Conservation (phyloP, 176 grass and related monocot species). For the Luzula sylvatica region DNA sequence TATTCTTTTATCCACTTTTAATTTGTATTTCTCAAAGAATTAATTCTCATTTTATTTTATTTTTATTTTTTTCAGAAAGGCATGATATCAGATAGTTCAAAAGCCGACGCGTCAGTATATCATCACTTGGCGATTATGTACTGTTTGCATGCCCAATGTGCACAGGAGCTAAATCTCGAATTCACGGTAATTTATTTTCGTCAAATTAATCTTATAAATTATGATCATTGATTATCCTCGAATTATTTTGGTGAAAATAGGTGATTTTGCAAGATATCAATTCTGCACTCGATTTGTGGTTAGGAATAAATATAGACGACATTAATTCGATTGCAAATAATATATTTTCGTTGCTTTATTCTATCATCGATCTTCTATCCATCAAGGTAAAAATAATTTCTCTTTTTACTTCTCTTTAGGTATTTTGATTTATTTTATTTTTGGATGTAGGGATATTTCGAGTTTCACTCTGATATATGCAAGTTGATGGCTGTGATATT, state of each 20-base stretch:
- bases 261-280: conserved; percentile 38
- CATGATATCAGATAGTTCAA: conserved; percentile 29
- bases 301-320: conserved; percentile 19
- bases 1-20: neutral
- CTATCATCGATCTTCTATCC: conserved; percentile 61
- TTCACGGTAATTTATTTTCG: conserved; percentile 28
- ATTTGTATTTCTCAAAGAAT: neutral
- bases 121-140: conserved; percentile 59
- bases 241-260: conserved; percentile 46
- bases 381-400: conserved; percentile 51
- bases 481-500: conserved; percentile 52
- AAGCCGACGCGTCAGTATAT: conserved; percentile 6
- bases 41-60: neutral
- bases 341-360: conserved; percentile 58
- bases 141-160: conserved; percentile 74
- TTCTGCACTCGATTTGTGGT: conserved; percentile 44
- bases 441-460: conserved; percentile 48
- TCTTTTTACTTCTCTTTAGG: too few relatives aligned
- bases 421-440: neutral
- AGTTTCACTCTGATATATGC: conserved; percentile 68
- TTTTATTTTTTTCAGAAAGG: conserved; percentile 30
- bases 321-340: conserved; percentile 23
- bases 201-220: conserved; percentile 6
- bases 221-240: neutral
- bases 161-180: conserved; percentile 57